These are phyloP conservation scores for Peltaster fructicola DNA, from an alignment of 2,329 filamentous ascomycete species.

Conservation along the genomic window DNA sequence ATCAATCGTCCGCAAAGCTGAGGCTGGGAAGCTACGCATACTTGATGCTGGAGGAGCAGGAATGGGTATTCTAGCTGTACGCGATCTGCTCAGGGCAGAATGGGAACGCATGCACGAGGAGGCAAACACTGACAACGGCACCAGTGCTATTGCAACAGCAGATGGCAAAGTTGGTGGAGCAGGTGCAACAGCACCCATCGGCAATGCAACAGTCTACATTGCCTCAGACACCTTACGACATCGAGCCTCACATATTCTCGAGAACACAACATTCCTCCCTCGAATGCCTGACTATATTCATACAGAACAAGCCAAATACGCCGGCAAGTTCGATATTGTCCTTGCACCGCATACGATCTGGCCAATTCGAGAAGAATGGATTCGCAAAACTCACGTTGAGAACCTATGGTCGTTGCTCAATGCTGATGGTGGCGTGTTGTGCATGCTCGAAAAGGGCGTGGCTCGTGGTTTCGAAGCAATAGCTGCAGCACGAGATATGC, in stretches of 20 bases:
- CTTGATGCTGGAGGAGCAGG: constrained; percentile 61
- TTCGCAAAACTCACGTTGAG: constrained; percentile 62
- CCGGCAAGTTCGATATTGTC: constrained; percentile 64
- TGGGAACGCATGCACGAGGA: constrained; percentile 49
- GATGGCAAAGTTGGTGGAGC: constrained; percentile 22
- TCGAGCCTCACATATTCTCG: constrained; percentile 56
- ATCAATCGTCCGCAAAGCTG: constrained; percentile 37
- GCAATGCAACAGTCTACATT: constrained; percentile 65
- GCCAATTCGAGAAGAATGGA: constrained; percentile 54
- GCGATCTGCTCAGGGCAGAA: constrained; percentile 63
- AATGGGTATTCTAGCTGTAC: constrained; percentile 56
- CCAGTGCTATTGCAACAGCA: constrained; percentile 13
- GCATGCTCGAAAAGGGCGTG: constrained; percentile 80
- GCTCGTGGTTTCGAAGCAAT: constrained; percentile 85
- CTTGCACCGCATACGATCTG: constrained; percentile 75
- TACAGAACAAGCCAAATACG: constrained; percentile 23
- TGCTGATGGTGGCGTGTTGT: constrained; percentile 67
- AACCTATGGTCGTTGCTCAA: constrained; percentile 81
- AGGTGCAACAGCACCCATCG: constrained; percentile 33
- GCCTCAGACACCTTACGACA: constrained; percentile 58
- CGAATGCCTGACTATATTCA: constrained; percentile 71
- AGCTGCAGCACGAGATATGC: constrained; percentile 61
- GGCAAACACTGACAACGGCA: constrained; percentile 5
- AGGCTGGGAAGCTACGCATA: constrained; percentile 42
- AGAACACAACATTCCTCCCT: constrained; percentile 83